Conservation (phyloP, 345 rosid species). For the Streptanthus diversifolius region DNA sequence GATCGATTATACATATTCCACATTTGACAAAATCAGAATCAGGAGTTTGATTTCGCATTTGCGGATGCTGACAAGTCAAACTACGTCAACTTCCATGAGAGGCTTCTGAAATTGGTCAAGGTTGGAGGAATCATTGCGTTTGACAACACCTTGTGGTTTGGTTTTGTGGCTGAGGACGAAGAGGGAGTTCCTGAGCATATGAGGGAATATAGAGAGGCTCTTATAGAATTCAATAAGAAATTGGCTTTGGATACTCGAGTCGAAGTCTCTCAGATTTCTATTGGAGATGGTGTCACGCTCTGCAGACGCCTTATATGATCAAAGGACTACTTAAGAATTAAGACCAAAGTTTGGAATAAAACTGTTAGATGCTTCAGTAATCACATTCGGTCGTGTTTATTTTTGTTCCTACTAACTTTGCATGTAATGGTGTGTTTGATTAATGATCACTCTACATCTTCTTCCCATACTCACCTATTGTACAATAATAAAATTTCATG, state of each 20-base stretch:
- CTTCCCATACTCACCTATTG: neutral
- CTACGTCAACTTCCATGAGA: conserved; percentile 41
- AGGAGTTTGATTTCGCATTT: conserved; percentile 49
- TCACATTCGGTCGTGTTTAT: neutral
- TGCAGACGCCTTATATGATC: conserved; percentile 36
- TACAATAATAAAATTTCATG: neutral
- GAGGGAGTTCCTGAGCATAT: conserved; percentile 32
- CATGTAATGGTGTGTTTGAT: neutral
- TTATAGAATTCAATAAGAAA: conserved; percentile 37
- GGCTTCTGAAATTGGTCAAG: conserved; percentile 42
- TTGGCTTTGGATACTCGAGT: conserved; percentile 46
- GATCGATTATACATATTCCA: neutral
- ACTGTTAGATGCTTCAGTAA: neutral
- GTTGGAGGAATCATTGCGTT: conserved; percentile 57
- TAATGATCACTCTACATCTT: neutral
- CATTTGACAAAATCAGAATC: conserved; percentile 8
- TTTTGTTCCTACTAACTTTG: neutral
- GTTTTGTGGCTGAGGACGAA: conserved; percentile 33
- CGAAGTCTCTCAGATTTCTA: conserved; percentile 43
- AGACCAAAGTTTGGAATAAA: neutral
- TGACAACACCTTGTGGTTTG: conserved; percentile 56
- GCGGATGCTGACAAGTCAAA: conserved; percentile 51
- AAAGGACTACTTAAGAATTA: neutral
- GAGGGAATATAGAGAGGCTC: conserved; percentile 17
- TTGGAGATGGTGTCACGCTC: conserved; percentile 58